Evolutionary conservation across 2,329 filamentous ascomycete species (phyloP), one percentile per base, ranked within the genome.

Genomic region (Aspergillus sp.): DNA sequence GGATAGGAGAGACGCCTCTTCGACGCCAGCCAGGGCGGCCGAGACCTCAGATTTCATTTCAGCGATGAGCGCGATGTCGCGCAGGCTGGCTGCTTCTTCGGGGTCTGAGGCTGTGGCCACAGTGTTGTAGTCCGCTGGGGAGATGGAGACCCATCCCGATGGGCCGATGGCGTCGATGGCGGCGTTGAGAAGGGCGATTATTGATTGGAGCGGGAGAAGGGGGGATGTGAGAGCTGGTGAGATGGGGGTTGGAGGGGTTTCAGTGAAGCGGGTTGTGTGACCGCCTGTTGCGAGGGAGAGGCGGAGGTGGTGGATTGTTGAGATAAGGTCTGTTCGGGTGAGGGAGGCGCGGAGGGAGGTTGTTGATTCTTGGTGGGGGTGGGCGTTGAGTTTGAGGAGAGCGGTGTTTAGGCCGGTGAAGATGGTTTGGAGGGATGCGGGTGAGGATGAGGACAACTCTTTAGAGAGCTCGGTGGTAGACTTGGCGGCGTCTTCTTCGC

Each of bases 21-120:
- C 77, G 45, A 81, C 72, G 35, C 78, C 77, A 15, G 77, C 75
- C 6, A 79, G 71, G 1, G 78, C 76, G 47, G 77, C 77, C 4
- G 78, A 78, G 27, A 81, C 70, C 61, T 81, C 79, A 4, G 77
- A 76, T 58, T 77, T 75, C 71, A 81, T 76, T 48, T 81, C 77
- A 15, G 76, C 70, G 51, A 81, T 74, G 14, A 80, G 69, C 43
- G 79, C 76, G 37, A 73, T 70, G 56, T 79, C 76, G 56, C 76
- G 72, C 14, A 54, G 44, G 11, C 43, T 44, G 14, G 43, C 25
- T 15, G 33, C 12, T 15, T 54, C 52, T 39, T 46, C 39, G 67
- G 69, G 31, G 70, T 61, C 23, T 21, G 21, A 67, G 63, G 17
- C 71, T 72, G 41, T 70, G 66, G 33, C 73, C 64, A 9, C 27